Evolutionary conservation across 352 stramenopile species (phyloP).

Genomic region (Globisporangium spinosum): DNA sequence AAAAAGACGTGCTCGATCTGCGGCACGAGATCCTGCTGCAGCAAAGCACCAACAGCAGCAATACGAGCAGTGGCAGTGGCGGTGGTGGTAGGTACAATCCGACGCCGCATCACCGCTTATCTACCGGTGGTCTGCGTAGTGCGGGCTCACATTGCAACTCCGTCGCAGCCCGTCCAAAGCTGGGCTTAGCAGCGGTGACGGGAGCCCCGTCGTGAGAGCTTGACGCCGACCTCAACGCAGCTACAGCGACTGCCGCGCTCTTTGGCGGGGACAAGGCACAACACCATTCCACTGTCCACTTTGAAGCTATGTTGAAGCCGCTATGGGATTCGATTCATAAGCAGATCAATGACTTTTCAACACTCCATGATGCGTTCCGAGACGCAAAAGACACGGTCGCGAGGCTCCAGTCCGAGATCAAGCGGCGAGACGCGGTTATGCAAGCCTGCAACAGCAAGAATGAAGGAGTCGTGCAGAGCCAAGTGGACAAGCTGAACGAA

Average conservation of each 20-base stretch:
- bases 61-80: not conserved
- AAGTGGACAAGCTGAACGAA: slow-evolving; percentile 82
- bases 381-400: slow-evolving; percentile 73
- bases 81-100: slow-evolving; percentile 29
- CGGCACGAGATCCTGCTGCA: slow-evolving; percentile 72
- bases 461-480: slow-evolving; percentile 57
- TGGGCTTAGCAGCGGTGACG: slow-evolving; percentile 21
- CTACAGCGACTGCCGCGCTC: slow-evolving; percentile 22
- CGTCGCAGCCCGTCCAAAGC: slow-evolving; percentile 1
- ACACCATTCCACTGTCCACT: not conserved
- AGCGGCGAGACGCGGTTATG: slow-evolving; percentile 70
- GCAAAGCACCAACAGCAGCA: slow-evolving; percentile 32
- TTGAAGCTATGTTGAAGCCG: slow-evolving; percentile 44
- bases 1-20: slow-evolving; percentile 78
- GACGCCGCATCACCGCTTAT: slow-evolving; percentile 55
- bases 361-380: slow-evolving; percentile 54
- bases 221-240: slow-evolving; percentile 22
- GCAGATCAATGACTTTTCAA: slow-evolving; percentile 70
- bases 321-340: slow-evolving; percentile 77
- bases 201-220: slow-evolving; percentile 18
- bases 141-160: slow-evolving; percentile 11
- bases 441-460: slow-evolving; percentile 79
- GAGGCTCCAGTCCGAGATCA: slow-evolving; percentile 77
- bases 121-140: slow-evolving; percentile 30
- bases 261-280: not conserved